Base-by-base conservation (phyloP, 805 yeast genomes). In the Danielia oregonensis region DNA sequence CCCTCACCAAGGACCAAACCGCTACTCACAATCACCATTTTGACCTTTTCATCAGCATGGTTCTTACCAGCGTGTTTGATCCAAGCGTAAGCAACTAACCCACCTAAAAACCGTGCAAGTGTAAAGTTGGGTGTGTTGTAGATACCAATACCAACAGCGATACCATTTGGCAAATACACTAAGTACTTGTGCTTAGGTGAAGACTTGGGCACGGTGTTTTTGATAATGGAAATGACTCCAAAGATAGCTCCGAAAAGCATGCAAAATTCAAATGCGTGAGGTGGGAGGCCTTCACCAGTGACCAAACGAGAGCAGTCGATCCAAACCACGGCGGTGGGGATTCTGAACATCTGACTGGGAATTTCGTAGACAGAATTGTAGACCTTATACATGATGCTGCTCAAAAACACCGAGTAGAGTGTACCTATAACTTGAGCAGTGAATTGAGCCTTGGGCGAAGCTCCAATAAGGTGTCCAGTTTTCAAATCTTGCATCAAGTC, bases 271-370 rank as follows among this genome's bases (percentile, higher is more conserved):
- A 70, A 61, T 0, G 88, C 96, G 38, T 74, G 73, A 0, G 87
- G 84, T 0, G 98, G 98, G 16, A 93, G 65, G 0, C 95, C 96
- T 36, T 82, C 73, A 1, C 97, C 98, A 1, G 91, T 85, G 21
- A 91, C 96, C 24, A 91, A 68, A 37, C 98, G 67, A 1, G 97
- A 87, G 55, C 97, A 89, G 57, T 91, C 97, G 28, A 91, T 82
- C 98, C 98, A 91, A 15, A 91, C 87, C 3, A 87, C 77, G 0
- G 97, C 96, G 0, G 98, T 93, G 4, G 98, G 98, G 23, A 93
- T 78, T 38, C 97, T 70, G 57, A 86, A 91, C 33, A 79, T 69
- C 13, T 74, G 63, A 38, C 86, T 86, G 0, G 98, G 98, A 27
- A 91, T 86, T 36, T 78, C 80, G 61, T 93, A 93, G 4, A 87